These are phyloP conservation scores for Annulohypoxylon stygium DNA, from an alignment of 495 filamentous ascomycete species.

Conservation along the genomic window DNA sequence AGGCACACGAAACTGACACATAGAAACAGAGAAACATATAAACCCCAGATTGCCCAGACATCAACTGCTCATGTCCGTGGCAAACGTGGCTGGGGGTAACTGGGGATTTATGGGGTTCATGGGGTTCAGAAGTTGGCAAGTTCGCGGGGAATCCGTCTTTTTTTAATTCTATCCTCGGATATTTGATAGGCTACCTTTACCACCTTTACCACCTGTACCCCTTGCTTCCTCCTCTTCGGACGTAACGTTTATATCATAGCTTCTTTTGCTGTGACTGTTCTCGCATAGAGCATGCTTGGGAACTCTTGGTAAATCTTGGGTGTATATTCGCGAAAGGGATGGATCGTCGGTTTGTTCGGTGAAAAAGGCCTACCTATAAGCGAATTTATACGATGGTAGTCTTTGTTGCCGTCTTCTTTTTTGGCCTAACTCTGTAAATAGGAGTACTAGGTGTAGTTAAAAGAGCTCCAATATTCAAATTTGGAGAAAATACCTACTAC, in stretches of 20 bases:
- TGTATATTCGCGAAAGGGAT: constrained; percentile 2
- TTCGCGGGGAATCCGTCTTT: constrained; percentile 1
- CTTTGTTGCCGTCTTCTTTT: not conserved
- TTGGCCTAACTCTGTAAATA: no score
- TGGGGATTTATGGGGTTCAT: not conserved
- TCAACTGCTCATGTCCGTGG: no score
- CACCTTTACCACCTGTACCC: constrained; percentile 1
- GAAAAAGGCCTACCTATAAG: no score
- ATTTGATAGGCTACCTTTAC: constrained; percentile 3
- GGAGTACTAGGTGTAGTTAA: no score
- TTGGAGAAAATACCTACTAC: no score
- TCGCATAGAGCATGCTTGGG: constrained; percentile 16
- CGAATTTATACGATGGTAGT: no score
- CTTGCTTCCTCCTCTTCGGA: constrained; percentile 35
- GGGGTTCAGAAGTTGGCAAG: constrained; percentile 6
- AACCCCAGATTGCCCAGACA: constrained; percentile 2
- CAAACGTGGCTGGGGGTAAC: not conserved
- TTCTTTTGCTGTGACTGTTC: constrained; percentile 4
- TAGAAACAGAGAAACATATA: not conserved
- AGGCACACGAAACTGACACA: not conserved
- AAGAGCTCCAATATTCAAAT: no score
- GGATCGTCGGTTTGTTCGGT: constrained; percentile 19
- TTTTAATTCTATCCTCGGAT: not conserved
- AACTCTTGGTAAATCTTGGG: no score
- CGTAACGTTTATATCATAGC: constrained; percentile 36